phyloP scores from a whole-genome alignment of 805 yeast genomes.

The Scheffersomyces lignosus region DNA sequence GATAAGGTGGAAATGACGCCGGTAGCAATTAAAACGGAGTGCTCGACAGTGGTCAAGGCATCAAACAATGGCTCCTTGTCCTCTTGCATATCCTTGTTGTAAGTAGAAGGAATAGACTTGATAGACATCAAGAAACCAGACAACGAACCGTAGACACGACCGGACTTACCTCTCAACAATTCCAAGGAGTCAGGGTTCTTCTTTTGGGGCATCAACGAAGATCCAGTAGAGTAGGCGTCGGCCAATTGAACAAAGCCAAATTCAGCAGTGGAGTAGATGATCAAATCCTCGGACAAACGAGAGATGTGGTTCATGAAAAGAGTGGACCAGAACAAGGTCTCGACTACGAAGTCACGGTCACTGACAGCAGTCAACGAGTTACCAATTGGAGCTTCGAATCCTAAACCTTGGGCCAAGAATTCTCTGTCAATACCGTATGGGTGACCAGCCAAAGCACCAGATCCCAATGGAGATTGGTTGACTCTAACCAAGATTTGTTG shows the following conservation, averaged over 20 bases:
- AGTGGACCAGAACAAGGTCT: constrained; percentile 92
- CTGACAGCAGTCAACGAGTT: constrained; percentile 96
- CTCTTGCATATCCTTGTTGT: constrained; percentile 98
- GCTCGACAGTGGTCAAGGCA: constrained; percentile 84
- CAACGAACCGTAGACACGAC: constrained; percentile 93
- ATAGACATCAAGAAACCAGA: constrained; percentile 95
- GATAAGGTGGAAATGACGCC: constrained; percentile 90
- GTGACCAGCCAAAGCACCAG: constrained; percentile 98
- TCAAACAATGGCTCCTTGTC: constrained; percentile 99
- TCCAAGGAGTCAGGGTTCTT: constrained; percentile 97
- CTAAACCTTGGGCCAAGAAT: constrained; percentile 74
- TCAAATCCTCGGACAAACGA: constrained; percentile 90
- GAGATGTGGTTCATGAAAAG: constrained; percentile 95
- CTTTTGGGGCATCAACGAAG: constrained; percentile 98
- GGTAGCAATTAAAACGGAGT: constrained; percentile 90
- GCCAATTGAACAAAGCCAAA: constrained; percentile 92
- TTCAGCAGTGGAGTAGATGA: constrained; percentile 95
- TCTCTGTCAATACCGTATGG: constrained; percentile 99
- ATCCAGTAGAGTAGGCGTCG: constrained; percentile 98
- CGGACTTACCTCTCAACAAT: constrained; percentile 93
- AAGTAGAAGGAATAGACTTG: constrained; percentile 96
- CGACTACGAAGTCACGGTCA: constrained; percentile 97
- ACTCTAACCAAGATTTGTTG: constrained; percentile 77
- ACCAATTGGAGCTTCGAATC: constrained; percentile 85
- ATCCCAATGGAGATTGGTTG: constrained; percentile 89